Base-by-base conservation (phyloP, 2,329 filamentous ascomycete species). In the Septoria linicola region DNA sequence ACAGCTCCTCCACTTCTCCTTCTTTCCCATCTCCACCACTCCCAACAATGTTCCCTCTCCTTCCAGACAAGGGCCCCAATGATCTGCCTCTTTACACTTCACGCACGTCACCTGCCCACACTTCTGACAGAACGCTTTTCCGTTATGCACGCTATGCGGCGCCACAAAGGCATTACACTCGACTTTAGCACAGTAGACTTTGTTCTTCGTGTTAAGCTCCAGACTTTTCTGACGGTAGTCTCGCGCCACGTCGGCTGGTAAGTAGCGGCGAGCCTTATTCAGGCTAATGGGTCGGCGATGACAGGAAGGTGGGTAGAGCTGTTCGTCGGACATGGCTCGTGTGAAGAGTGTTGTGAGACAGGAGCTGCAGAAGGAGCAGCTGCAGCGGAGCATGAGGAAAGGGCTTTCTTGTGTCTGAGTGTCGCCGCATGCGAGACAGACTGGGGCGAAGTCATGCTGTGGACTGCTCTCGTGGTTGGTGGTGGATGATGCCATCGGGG, bases 111-210 rank as follows among this genome's bases (percentile, higher is more conserved):
- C 45, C 14, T 37, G 37, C 8, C 25, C 19, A 39, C 59, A 59
- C 14, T 58, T 53, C 49, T 59, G 59, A 41, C 59, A 61, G 30
- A 53, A 53, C 3, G 50, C 57, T 40, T 59, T 34, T 10, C 46
- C 53, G 44, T 61, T 59, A 43, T 59, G 55, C 21, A 59, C 57
- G 49, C 57, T 58, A 31, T 59, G 53, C 5, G 50, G 53, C 2
- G 48, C 46, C 13, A 61, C 53, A 37, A 59, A 58, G n/a, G 37
- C 41, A 27, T 47, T 54, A 44, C 53, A 59, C 2, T 16, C 34
- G 6, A 19, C 11, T 11, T 52, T 43, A 11, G 49, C 37, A 39
- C 59, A 61, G 43, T 59, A 59, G 31, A 49, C 48, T 20, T 50
- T 52, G 37, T 58, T 47, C 30, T 50, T 46, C n/a, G 55, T 61